phyloP scores from a whole-genome alignment of 495 filamentous ascomycete species.

The Tuber melanosporum region DNA sequence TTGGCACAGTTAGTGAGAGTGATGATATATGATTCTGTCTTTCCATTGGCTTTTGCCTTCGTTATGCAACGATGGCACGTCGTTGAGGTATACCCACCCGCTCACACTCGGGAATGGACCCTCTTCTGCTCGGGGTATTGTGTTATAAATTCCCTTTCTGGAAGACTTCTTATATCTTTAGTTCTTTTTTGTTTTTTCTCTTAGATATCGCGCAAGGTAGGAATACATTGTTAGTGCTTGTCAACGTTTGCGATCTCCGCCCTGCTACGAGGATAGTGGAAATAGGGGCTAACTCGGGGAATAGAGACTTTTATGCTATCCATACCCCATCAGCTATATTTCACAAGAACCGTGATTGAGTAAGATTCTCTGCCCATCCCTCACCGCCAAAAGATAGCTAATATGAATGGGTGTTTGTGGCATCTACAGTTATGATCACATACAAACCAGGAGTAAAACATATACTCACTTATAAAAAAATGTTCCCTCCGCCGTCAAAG shows the following conservation, averaged over 20 bases:
- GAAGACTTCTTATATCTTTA: background rate
- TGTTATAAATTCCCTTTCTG: background rate
- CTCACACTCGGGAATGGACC: background rate
- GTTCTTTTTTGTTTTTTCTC: background rate
- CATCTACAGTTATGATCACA: background rate
- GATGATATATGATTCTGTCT: background rate
- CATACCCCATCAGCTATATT: background rate
- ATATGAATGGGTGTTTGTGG: background rate
- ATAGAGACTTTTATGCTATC: background rate
- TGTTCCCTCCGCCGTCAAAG: background rate
- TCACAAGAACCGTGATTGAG: background rate
- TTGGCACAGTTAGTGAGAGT: too few relatives aligned
- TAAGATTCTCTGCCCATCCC: background rate
- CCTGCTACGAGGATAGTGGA: background rate
- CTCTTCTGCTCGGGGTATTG: background rate
- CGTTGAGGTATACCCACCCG: background rate
- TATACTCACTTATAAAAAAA: background rate
- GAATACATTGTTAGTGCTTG: background rate
- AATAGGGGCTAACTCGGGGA: background rate
- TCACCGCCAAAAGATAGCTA: background rate
- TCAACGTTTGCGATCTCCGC: background rate
- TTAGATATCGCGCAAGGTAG: background rate
- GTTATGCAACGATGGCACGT: background rate
- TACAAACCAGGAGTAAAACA: background rate
- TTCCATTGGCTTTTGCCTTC: background rate